Conservation (phyloP, 1,139 yeast species). For the Hansenula lynferdii region DNA sequence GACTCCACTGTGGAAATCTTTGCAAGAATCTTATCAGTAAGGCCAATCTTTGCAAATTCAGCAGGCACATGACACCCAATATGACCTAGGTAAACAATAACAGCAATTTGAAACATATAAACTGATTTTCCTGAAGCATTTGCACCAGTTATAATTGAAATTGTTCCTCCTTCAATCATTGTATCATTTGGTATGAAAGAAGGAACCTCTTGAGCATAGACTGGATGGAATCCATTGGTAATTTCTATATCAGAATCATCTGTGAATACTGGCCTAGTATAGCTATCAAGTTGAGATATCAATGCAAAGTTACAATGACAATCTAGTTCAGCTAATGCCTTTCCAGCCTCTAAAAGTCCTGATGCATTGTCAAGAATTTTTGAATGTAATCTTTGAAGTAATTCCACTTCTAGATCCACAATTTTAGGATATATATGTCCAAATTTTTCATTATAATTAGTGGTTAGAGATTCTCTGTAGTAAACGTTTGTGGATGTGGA, state of each 20-base stretch:
- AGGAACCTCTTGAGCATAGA: conserved; percentile 32
- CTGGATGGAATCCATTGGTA: conserved; percentile 33
- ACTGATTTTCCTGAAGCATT: conserved; percentile 51
- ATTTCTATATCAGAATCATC: conserved; percentile 20
- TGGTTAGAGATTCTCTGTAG: conserved; percentile 30
- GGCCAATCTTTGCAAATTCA: conserved; percentile 33
- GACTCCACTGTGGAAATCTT: conserved; percentile 39
- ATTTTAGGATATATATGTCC: conserved; percentile 39
- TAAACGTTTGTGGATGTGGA: conserved; percentile 32
- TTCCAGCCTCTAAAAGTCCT: conserved; percentile 18
- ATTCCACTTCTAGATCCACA: conserved; percentile 37
- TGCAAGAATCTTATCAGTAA: conserved; percentile 39
- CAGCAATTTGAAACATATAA: conserved; percentile 37
- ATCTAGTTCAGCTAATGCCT: conserved; percentile 32
- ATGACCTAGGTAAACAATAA: conserved; percentile 40
- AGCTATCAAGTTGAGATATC: conserved; percentile 29
- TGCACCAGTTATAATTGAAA: conserved; percentile 41
- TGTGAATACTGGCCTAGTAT: conserved; percentile 33
- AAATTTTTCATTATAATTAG: conserved; percentile 30
- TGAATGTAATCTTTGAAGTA: conserved; percentile 30
- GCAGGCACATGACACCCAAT: conserved; percentile 49
- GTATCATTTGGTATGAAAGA: conserved; percentile 36
- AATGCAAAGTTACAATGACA: conserved; percentile 34
- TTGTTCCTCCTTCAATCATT: conserved; percentile 20
- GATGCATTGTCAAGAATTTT: conserved; percentile 20